phyloP scores from a whole-genome alignment of 208 protist species.

The Wallacemonas sp. region DNA sequence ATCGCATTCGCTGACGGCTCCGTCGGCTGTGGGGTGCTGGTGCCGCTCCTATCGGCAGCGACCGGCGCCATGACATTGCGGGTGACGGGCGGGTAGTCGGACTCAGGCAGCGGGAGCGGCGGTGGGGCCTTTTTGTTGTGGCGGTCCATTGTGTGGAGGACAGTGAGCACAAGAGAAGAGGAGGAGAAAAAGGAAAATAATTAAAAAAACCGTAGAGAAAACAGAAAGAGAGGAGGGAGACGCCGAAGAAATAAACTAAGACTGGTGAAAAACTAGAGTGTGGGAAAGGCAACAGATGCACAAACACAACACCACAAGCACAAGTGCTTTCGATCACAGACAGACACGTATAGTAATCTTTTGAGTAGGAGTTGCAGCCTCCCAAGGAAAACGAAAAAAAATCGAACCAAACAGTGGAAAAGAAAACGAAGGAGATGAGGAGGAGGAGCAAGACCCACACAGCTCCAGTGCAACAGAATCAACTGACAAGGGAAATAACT shows the following conservation, averaged over 20 bases:
- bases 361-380: too few relatives aligned
- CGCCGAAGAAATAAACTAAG: neutral
- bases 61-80: too few relatives aligned
- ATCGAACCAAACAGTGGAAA: neutral
- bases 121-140: slow-evolving; percentile 11
- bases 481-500: too few relatives aligned
- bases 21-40: neutral
- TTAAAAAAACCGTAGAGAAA: neutral
- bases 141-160: slow-evolving; percentile 2
- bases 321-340: too few relatives aligned
- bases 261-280: neutral
- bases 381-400: neutral
- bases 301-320: neutral
- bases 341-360: too few relatives aligned
- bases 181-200: slow-evolving; percentile 2
- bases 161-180: slow-evolving; percentile 1
- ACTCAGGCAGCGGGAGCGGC: slow-evolving; percentile 6
- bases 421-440: neutral
- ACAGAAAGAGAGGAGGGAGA: neutral
- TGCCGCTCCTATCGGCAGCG: too few relatives aligned
- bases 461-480: too few relatives aligned
- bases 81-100: slow-evolving; percentile 12
- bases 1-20: neutral
- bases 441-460: too few relatives aligned
- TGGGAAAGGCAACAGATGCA: neutral